These are phyloP conservation scores for Royoungia palumana DNA, from an alignment of 768 basidiomycete species.

Conservation along the genomic window DNA sequence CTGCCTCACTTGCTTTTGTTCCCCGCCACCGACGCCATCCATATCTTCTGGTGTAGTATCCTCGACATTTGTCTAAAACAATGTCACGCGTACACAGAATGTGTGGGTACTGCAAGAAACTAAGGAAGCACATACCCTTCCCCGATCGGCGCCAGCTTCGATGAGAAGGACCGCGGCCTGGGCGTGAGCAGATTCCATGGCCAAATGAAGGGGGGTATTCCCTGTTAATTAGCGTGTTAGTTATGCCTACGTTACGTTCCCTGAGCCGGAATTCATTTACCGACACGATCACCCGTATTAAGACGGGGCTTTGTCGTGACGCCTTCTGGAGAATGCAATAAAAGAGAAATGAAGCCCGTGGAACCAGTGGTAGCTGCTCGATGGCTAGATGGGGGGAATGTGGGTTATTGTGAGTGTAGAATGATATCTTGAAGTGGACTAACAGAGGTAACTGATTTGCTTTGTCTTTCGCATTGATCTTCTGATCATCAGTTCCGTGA, in stretches of 20 bases:
- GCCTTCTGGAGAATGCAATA: conserved; percentile 81
- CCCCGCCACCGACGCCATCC: conserved; percentile 82
- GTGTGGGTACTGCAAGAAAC: background rate
- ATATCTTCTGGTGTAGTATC: conserved; percentile 84
- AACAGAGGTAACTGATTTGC: conserved; percentile 91
- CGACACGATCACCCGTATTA: conserved; percentile 80
- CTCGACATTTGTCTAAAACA: conserved; percentile 72
- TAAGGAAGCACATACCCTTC: conserved; percentile 54
- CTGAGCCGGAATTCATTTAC: conserved; percentile 35
- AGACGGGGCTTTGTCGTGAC: conserved; percentile 67
- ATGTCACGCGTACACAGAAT: background rate
- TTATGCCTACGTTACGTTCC: background rate
- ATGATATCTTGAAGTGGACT: background rate
- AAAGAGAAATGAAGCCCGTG: conserved; percentile 78
- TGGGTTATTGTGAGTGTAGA: background rate
- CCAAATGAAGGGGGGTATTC: conserved; percentile 94
- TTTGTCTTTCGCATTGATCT: conserved; percentile 94
- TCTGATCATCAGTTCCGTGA: conserved; percentile 31
- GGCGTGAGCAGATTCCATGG: conserved; percentile 95
- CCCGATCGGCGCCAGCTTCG: conserved; percentile 92
- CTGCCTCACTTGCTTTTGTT: conserved; percentile 75
- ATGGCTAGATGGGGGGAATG: conserved; percentile 51
- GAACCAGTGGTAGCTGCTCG: conserved; percentile 96
- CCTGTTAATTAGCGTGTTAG: conserved; percentile 44
- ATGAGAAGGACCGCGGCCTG: conserved; percentile 88